Conservation (phyloP, 208 protist species). For the Wallacemonas sp. region DNA sequence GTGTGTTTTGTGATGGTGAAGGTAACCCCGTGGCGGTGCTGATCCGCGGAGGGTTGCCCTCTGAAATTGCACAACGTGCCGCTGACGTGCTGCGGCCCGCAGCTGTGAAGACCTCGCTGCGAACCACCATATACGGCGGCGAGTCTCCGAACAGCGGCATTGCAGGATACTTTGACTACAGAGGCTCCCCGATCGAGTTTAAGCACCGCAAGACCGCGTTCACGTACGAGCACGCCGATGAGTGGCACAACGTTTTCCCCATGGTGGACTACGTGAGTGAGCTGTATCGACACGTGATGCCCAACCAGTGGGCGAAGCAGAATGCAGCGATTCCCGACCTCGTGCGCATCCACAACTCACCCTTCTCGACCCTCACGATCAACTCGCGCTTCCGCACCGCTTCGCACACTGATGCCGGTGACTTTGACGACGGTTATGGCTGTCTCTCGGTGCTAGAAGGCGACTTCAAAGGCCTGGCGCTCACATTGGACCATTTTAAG, state of each 20-base stretch:
- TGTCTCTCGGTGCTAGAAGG: constrained; percentile 84
- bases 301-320: constrained; percentile 71
- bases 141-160: constrained; percentile 85
- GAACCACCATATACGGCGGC: constrained; percentile 79
- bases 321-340: constrained; percentile 83
- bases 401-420: constrained; percentile 85
- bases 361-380: constrained; percentile 91
- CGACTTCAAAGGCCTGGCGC: constrained; percentile 70
- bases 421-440: constrained; percentile 91
- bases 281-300: constrained; percentile 70
- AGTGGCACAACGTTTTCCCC: constrained; percentile 81
- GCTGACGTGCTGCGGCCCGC: constrained; percentile 69
- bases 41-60: constrained; percentile 64
- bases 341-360: constrained; percentile 84
- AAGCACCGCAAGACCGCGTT: constrained; percentile 90
- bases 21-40: constrained; percentile 68
- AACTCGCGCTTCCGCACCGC: constrained; percentile 91
- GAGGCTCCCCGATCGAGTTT: constrained; percentile 77
- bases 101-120: constrained; percentile 62
- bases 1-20: constrained; percentile 63
- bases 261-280: constrained; percentile 88
- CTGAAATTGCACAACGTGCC: constrained; percentile 57
- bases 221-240: constrained; percentile 65
- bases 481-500: constrained; percentile 77
- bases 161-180: constrained; percentile 91